phyloP scores from a whole-genome alignment of 331 rosid species.

The Arachis monticola region DNA sequence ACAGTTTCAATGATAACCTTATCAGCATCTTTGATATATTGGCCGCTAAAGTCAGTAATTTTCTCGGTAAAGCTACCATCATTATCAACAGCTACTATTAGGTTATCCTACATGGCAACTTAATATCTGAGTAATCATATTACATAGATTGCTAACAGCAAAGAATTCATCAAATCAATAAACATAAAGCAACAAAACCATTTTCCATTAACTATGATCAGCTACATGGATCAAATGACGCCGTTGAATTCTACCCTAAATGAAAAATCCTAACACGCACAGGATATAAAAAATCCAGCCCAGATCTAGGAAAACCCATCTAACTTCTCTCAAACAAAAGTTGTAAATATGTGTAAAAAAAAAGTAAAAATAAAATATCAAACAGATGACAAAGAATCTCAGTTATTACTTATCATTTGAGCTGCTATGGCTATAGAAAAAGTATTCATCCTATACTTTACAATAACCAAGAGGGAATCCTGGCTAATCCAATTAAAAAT shows the following conservation, averaged over 20 bases:
- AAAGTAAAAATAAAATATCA: not conserved
- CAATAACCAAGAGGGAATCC: conserved; percentile 5
- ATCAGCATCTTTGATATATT: conserved; percentile 89
- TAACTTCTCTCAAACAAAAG: not conserved
- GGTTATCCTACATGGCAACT: conserved; percentile 61
- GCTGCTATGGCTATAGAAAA: not conserved
- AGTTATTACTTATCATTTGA: not conserved
- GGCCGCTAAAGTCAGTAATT: conserved; percentile 72
- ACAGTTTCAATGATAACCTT: conserved; percentile 84
- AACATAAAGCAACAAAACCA: not conserved
- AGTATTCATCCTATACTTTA: not conserved
- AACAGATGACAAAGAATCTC: not conserved
- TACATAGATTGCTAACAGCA: conserved; percentile 20
- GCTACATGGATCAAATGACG: not conserved
- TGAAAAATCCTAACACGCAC: no score
- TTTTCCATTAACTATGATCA: not conserved
- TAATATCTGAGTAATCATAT: not conserved
- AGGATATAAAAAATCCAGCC: no score
- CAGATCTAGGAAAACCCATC: not conserved
- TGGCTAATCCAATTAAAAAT: not conserved
- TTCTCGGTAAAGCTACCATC: conserved; percentile 91
- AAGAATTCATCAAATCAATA: not conserved
- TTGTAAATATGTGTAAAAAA: no score
- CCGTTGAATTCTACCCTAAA: no score
- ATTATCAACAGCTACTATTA: conserved; percentile 93